These are phyloP conservation scores for Fusarium sp. DNA, from an alignment of 2,329 filamentous ascomycete species.

Conservation along the genomic window DNA sequence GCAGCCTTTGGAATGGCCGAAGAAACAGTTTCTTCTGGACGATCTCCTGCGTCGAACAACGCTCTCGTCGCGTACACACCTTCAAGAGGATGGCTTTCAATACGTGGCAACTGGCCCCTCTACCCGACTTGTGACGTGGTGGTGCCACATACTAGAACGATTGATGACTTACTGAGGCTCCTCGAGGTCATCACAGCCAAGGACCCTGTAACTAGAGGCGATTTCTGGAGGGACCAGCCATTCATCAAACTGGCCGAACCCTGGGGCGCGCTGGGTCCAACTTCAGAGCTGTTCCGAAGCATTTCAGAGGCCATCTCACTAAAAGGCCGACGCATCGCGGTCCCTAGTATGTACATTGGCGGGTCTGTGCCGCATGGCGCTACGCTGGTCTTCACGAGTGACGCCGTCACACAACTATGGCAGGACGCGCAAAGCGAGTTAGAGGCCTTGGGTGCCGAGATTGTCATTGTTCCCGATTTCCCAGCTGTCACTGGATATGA, in stretches of 20 bases:
- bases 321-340: background rate
- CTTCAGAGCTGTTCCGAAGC: background rate
- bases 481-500: conserved; percentile 60
- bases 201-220: background rate
- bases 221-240: background rate
- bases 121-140: conserved; percentile 67
- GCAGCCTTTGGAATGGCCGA: background rate
- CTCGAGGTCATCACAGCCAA: conserved; percentile 57
- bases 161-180: conserved; percentile 62
- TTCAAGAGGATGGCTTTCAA: conserved; percentile 63
- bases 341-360: background rate
- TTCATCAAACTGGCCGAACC: background rate
- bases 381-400: conserved; percentile 15
- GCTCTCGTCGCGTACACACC: conserved; percentile 64
- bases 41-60: background rate
- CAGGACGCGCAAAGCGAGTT: background rate
- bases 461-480: conserved; percentile 50
- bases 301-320: background rate
- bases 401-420: background rate
- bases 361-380: conserved; percentile 30
- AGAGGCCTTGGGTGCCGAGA: conserved; percentile 3
- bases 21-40: background rate
- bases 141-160: conserved; percentile 63
- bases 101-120: conserved; percentile 65
- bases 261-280: background rate